These are phyloP conservation scores for Beauveria scarabaeidicola DNA, from an alignment of 2,329 filamentous ascomycete species.

Conservation along the genomic window DNA sequence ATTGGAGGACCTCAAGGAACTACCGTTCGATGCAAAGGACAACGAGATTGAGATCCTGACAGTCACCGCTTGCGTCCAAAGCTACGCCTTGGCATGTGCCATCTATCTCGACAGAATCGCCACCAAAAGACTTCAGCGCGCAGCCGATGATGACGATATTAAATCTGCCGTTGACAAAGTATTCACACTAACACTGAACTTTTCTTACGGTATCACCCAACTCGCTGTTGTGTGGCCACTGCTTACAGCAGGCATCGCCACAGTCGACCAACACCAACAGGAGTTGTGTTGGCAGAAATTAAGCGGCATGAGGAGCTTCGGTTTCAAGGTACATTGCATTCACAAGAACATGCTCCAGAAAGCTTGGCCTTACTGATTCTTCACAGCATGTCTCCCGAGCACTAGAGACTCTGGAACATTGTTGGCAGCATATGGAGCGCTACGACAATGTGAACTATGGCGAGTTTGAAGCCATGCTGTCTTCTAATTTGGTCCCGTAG, in stretches of 20 bases:
- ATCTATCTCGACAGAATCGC: slow-evolving; percentile 13
- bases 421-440: slow-evolving; percentile 7
- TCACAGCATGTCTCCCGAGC: slow-evolving; percentile 12
- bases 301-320: background rate
- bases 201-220: slow-evolving; percentile 10
- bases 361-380: background rate
- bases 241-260: background rate
- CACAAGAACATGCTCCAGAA: too few species aligned
- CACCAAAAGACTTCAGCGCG: slow-evolving; percentile 1
- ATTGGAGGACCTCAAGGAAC: background rate
- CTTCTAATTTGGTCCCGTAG: slow-evolving; percentile 12
- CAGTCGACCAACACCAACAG: background rate
- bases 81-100: slow-evolving; percentile 11
- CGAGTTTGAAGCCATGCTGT: slow-evolving; percentile 11
- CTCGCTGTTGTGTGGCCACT: slow-evolving; percentile 1
- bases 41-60: slow-evolving; percentile 11
- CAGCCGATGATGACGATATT: background rate
- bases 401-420: slow-evolving; percentile 12
- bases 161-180: background rate
- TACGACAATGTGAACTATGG: slow-evolving; percentile 9
- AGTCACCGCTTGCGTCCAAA: slow-evolving; percentile 11
- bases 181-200: slow-evolving; percentile 5
- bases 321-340: background rate
- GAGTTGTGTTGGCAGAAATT: background rate
- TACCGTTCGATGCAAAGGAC: slow-evolving; percentile 1